These are phyloP conservation scores for Fusarium domesticum DNA, from an alignment of 2,329 filamentous ascomycete species.

Conservation along the genomic window DNA sequence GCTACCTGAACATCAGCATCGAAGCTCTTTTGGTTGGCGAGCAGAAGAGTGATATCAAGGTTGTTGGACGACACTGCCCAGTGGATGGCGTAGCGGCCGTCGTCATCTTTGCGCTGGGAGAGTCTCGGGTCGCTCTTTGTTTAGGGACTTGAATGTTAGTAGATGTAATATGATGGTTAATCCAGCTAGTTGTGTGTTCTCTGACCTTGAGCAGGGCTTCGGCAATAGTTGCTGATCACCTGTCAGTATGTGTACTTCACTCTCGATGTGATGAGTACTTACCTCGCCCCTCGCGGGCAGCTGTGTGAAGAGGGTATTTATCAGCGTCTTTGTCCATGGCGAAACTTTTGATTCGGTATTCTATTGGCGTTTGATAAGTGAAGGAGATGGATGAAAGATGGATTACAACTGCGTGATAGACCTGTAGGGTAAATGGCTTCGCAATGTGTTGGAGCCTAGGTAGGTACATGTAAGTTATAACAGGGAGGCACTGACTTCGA, in stretches of 20 bases:
- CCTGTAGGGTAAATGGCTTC: constrained; percentile 1
- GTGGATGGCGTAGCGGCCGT: constrained; percentile 87
- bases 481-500: constrained; percentile 9
- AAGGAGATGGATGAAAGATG: not conserved
- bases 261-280: constrained; percentile 30
- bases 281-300: constrained; percentile 82
- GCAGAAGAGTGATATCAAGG: constrained; percentile 67
- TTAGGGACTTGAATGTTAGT: too few species aligned
- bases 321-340: constrained; percentile 39
- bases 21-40: constrained; percentile 69
- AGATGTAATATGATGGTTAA: not conserved
- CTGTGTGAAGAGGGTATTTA: constrained; percentile 83
- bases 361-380: not conserved
- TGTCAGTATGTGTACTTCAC: constrained; percentile 11
- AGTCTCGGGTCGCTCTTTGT: constrained; percentile 74
- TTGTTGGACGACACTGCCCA: constrained; percentile 89
- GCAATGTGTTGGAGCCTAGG: not conserved
- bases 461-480: too few species aligned
- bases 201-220: constrained; percentile 54
- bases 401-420: not conserved
- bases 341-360: not conserved
- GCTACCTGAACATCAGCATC: constrained; percentile 76
- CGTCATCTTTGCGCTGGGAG: constrained; percentile 69
- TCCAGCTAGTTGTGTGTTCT: not conserved
- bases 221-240: constrained; percentile 57